Evolutionary conservation across 1,284 basidiomycete species (phyloP), one percentile per base, ranked within the genome.

Genomic region (Takashimella tepidaria): DNA sequence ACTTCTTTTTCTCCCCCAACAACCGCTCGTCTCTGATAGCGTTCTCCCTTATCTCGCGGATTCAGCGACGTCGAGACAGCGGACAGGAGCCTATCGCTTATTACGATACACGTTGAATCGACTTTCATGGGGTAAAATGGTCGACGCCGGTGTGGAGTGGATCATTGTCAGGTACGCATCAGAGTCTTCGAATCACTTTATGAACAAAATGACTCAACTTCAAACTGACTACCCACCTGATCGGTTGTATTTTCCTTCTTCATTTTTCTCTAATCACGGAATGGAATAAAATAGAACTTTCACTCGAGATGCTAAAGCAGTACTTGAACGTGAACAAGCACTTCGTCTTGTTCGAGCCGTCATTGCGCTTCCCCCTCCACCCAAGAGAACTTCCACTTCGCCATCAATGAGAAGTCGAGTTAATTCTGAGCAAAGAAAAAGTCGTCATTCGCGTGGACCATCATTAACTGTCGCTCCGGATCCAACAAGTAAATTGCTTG

Each of bases 311-410:
- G 85, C 84, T 67, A 88, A 91, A 65, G 62, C 64, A 61, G 82
- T 86, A 1, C 79, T 86, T 2, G 95, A 98, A 77, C 89, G 92
- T 67, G 90, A 97, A 69, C 92, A 98, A 71, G 91, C 84, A n/a
- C 84, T 99, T 63, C 90, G 91, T 59, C 83, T 98, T 20, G 83
- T 98, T 46, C 86, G 95, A n/a, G 78, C 84, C 1, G 83, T 93
- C 41, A 82, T 93, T 20, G 84, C 61, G 4, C 64, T 75, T 0
- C 68, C 72, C 1, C 56, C 64, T 13, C 56, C 54, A 27, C 41
- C 55, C 5, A 25, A 12, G 37, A 23, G 10, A 50, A 45, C 50
- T 41, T 20, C 24, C 20, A 19, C 24, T 22, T 47, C 16, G 31
- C 31, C 19, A 23, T 47, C 45, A 10, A n/a, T 26, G 5, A 25